Conservation (phyloP, 768 basidiomycete species). For the Sistotremastrum niveocremeum region DNA sequence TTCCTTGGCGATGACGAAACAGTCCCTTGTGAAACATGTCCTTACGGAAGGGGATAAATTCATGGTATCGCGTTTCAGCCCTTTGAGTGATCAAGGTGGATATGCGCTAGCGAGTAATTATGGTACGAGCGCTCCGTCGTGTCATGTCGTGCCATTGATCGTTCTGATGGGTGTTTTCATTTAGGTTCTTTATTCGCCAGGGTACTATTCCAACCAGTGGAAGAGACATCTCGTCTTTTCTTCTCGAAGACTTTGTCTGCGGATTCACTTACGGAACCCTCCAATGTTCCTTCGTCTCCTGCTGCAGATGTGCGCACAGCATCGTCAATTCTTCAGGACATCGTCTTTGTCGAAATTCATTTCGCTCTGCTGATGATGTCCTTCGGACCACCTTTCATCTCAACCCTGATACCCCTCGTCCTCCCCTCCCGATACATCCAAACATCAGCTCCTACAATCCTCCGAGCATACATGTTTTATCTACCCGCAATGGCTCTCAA, state of each 20-base stretch:
- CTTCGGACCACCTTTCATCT: slow-evolving; percentile 66
- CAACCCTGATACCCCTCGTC: slow-evolving; percentile 51
- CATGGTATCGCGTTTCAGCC: slow-evolving; percentile 72
- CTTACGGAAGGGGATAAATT: slow-evolving; percentile 94
- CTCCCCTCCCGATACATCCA: slow-evolving; percentile 56
- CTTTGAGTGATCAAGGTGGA: slow-evolving; percentile 79
- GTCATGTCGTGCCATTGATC: slow-evolving; percentile 8
- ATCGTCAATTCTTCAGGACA: slow-evolving; percentile 36
- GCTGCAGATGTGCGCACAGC: slow-evolving; percentile 19
- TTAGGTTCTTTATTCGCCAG: slow-evolving; percentile 85
- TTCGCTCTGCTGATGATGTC: slow-evolving; percentile 56
- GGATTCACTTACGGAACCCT: not conserved
- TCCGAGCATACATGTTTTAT: slow-evolving; percentile 74
- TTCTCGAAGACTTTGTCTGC: slow-evolving; percentile 56
- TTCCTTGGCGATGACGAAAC: slow-evolving; percentile 73
- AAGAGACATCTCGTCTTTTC: slow-evolving; percentile 81
- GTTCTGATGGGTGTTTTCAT: not conserved
- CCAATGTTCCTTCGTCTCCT: not conserved
- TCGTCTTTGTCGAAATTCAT: slow-evolving; percentile 53
- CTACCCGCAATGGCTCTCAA: slow-evolving; percentile 85
- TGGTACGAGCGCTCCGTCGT: slow-evolving; percentile 29
- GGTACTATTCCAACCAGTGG: slow-evolving; percentile 88
- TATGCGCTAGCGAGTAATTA: slow-evolving; percentile 96
- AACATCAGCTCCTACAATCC: slow-evolving; percentile 70
- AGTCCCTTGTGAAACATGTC: slow-evolving; percentile 87